A percentile compares a stretch with the other conserved stretches of the same genome.
These are phyloP conservation scores for Aureobasidium namibiae DNA, from an alignment of 2,329 filamentous ascomycete species.

Conservation along the genomic window DNA sequence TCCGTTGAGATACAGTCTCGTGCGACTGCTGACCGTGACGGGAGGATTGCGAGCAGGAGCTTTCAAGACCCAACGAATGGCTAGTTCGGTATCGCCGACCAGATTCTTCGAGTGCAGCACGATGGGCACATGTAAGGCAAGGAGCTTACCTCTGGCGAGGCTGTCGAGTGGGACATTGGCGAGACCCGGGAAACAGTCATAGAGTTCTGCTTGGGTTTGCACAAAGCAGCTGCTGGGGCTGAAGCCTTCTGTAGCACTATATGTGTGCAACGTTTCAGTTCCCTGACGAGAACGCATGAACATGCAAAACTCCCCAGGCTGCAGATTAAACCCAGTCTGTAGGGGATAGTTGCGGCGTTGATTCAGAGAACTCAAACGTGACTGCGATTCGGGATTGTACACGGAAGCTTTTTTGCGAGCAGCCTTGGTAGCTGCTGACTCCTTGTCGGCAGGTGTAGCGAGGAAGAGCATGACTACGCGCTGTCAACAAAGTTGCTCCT, in stretches of 20 bases:
- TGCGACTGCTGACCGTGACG: not conserved
- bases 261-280: slow-evolving; percentile 4
- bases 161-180: not conserved
- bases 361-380: not conserved
- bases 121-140: not conserved
- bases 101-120: not conserved
- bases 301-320: slow-evolving; percentile 9
- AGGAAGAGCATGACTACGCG: slow-evolving; percentile 12
- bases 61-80: not conserved
- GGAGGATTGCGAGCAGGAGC: not conserved
- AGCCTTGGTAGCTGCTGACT: not conserved
- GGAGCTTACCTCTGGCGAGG: not conserved
- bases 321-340: not conserved
- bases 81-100: not conserved
- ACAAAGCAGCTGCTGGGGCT: not conserved
- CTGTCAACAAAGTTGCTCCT: not conserved
- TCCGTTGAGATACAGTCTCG: not conserved
- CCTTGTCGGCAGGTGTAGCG: slow-evolving; percentile 8
- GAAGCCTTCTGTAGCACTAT: not conserved
- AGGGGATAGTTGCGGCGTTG: not conserved
- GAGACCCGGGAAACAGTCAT: not conserved
- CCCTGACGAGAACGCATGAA: slow-evolving; percentile 1
- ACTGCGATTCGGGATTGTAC: not conserved
- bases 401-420: not conserved
- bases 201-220: not conserved